Conservation (phyloP, 73 alveolate genomes). For the Breviolum minutum region DNA sequence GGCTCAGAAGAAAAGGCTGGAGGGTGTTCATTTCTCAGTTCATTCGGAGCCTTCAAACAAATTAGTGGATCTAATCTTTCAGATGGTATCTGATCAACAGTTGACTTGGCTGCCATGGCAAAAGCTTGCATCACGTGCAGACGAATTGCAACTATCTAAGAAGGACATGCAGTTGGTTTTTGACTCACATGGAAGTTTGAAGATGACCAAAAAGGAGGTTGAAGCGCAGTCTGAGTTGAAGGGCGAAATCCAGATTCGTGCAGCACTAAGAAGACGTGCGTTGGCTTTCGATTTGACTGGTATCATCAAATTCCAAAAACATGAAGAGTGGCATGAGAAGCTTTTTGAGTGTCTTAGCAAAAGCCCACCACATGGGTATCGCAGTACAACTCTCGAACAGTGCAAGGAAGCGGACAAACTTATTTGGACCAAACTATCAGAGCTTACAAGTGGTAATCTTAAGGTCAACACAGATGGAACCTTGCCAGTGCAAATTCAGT, state of each 20-base stretch:
- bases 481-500: neutral
- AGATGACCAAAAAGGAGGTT: neutral
- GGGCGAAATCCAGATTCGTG: neutral
- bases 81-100: neutral
- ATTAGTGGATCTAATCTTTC: neutral
- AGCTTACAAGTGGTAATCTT: neutral
- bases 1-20: no score
- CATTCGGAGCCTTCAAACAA: neutral
- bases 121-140: neutral
- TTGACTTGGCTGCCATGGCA: neutral
- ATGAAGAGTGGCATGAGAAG: neutral
- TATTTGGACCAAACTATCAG: no score
- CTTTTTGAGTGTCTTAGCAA: no score
- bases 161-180: neutral
- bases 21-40: no score
- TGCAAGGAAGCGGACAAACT: no score
- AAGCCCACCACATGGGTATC: no score
- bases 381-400: neutral
- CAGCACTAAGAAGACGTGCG: neutral
- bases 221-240: neutral
- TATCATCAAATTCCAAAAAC: no score
- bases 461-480: neutral
- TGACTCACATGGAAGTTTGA: no score
- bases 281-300: neutral
- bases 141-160: neutral